Evolutionary conservation across 495 filamentous ascomycete species (phyloP).

Genomic region (Cairneyella variabilis): DNA sequence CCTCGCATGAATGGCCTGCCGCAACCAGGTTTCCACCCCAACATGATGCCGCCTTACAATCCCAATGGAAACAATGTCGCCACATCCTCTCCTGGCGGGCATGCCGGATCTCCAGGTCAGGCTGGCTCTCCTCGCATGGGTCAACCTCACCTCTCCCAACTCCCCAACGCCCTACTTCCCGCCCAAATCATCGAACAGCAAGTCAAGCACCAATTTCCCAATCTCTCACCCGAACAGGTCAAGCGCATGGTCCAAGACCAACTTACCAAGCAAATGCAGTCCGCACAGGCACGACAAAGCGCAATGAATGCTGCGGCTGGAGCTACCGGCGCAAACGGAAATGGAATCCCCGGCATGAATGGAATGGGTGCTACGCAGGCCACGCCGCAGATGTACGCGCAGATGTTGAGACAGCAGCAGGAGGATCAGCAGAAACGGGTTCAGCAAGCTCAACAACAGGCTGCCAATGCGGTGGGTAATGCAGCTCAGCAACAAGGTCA

Average conservation of each 20-base stretch:
- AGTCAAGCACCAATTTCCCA: slow-evolving; percentile 45
- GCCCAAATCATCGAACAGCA: slow-evolving; percentile 33
- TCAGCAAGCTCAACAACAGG: slow-evolving; percentile 1
- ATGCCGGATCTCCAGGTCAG: slow-evolving; percentile 22
- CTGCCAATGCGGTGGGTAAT: background rate
- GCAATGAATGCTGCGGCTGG: slow-evolving; percentile 60
- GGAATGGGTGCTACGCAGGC: slow-evolving; percentile 40
- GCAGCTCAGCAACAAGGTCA: background rate
- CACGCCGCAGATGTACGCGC: slow-evolving; percentile 66
- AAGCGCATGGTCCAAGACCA: slow-evolving; percentile 58
- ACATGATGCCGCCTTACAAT: slow-evolving; percentile 27
- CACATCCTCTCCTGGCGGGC: slow-evolving; percentile 11
- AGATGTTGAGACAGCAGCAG: slow-evolving; percentile 65
- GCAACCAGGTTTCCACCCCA: slow-evolving; percentile 29
- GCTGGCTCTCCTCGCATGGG: slow-evolving; percentile 26
- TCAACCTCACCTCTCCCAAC: slow-evolving; percentile 31
- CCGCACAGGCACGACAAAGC: slow-evolving; percentile 36
- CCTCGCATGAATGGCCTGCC: slow-evolving; percentile 36
- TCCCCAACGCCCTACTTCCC: slow-evolving; percentile 25
- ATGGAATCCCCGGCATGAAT: slow-evolving; percentile 26
- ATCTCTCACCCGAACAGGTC: slow-evolving; percentile 54
- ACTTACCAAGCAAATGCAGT: slow-evolving; percentile 33
- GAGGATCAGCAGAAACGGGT: slow-evolving; percentile 4
- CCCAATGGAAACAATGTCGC: slow-evolving; percentile 17
- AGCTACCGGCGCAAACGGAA: background rate